phyloP scores from a whole-genome alignment of 345 rosid genomes.

The Ailanthus altissimus region DNA sequence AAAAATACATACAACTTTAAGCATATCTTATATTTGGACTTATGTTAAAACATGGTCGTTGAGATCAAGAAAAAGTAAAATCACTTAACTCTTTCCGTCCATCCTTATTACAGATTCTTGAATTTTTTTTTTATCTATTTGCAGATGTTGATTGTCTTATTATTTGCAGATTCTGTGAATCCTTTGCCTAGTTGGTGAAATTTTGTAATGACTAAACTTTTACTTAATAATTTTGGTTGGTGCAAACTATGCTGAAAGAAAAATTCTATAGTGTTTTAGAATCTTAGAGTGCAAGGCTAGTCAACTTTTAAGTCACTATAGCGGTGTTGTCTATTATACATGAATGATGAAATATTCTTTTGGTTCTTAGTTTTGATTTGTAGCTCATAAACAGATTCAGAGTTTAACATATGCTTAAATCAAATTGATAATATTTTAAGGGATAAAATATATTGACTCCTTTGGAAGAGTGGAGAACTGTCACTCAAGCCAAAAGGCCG shows the following conservation, averaged over 20 bases:
- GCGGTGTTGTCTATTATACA: not conserved
- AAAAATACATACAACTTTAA: no score
- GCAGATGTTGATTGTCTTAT: slow-evolving; percentile 1
- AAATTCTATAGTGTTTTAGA: not conserved
- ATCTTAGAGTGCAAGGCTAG: not conserved
- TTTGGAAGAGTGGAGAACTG: no score
- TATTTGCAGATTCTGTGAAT: not conserved
- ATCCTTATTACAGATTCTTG: not conserved
- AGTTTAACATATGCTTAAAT: not conserved
- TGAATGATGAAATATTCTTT: not conserved
- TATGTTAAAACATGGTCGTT: slow-evolving; percentile 70
- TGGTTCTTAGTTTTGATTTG: not conserved
- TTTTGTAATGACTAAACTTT: not conserved
- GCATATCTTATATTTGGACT: no score
- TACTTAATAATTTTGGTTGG: not conserved
- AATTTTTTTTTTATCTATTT: not conserved
- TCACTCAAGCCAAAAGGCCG: no score
- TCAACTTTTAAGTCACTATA: not conserved
- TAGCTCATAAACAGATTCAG: not conserved
- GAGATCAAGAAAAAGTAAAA: slow-evolving; percentile 75
- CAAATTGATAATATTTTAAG: not conserved
- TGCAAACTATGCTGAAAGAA: not conserved
- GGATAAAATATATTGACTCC: no score
- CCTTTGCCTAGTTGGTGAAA: not conserved
- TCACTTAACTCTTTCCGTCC: not conserved